Evolutionary conservation across 2,329 filamentous ascomycete species (phyloP).

Genomic region (Phaeosphaeriaceae sp.): DNA sequence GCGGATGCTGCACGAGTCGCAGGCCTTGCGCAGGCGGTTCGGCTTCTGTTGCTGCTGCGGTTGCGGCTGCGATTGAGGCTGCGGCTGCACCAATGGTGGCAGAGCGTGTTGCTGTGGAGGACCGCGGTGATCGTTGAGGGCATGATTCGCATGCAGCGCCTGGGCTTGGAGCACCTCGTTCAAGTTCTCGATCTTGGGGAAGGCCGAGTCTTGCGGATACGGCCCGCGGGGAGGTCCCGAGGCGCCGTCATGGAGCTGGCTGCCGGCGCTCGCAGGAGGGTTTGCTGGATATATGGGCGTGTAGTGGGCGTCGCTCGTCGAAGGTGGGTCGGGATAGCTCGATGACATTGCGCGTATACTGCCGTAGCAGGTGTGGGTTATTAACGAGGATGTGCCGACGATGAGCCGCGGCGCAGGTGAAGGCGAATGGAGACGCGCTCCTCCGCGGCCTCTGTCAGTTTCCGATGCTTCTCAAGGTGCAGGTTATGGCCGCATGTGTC

Average conservation of each 20-base stretch:
- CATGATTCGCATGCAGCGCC: constrained; percentile 46
- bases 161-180: constrained; percentile 47
- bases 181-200: constrained; percentile 46
- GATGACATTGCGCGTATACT: background rate
- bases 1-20: constrained; percentile 53
- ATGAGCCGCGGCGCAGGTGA: constrained; percentile 8
- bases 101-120: constrained; percentile 18
- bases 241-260: background rate
- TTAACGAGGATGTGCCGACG: constrained; percentile 12
- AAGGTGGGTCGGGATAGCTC: constrained; percentile 31
- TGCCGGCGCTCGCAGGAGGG: background rate
- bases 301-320: constrained; percentile 41
- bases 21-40: constrained; percentile 50
- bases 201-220: constrained; percentile 35
- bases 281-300: constrained; percentile 42
- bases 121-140: constrained; percentile 35
- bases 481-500: background rate
- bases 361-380: too few relatives aligned
- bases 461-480: background rate
- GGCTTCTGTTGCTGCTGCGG: constrained; percentile 39
- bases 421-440: background rate
- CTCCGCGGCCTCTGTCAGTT: background rate
- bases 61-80: constrained; percentile 22
- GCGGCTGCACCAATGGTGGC: constrained; percentile 16
- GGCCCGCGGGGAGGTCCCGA: constrained; percentile 15